Evolutionary conservation across 164 flowering plant genomes (phyloP).

Genomic region (Aristolochia fimbriata): DNA sequence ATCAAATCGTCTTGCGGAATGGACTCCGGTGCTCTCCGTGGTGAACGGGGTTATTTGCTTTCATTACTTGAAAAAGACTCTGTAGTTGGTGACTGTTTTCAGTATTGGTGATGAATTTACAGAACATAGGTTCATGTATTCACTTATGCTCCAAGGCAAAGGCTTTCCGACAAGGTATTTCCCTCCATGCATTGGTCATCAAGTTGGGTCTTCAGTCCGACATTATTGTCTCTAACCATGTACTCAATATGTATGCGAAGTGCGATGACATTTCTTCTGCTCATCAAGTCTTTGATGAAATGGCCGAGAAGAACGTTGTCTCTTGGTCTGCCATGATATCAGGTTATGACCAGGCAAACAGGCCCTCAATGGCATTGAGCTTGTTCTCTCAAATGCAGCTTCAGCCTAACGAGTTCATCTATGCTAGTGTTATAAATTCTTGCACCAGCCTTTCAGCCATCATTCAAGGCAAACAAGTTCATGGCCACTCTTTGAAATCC

Average conservation of each 20-base stretch:
- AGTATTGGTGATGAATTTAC: slow-evolving; percentile 21
- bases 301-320: slow-evolving; percentile 52
- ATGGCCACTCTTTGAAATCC: slow-evolving; percentile 35
- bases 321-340: slow-evolving; percentile 77
- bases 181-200: slow-evolving; percentile 44
- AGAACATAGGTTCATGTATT: slow-evolving; percentile 28
- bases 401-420: slow-evolving; percentile 50
- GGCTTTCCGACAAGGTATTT: slow-evolving; percentile 25
- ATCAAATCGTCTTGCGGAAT: too few relatives aligned
- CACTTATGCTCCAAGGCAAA: slow-evolving; percentile 41
- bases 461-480: slow-evolving; percentile 43
- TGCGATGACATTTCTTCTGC: slow-evolving; percentile 34
- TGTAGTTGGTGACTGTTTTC: too few relatives aligned
- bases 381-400: slow-evolving; percentile 29
- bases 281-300: slow-evolving; percentile 44
- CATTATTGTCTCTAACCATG: slow-evolving; percentile 39
- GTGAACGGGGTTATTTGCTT: too few relatives aligned
- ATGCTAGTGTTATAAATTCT: slow-evolving; percentile 47
- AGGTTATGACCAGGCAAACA: slow-evolving; percentile 48
- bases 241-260: slow-evolving; percentile 63
- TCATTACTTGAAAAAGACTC: too few relatives aligned
- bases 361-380: slow-evolving; percentile 29
- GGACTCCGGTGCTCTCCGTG: too few relatives aligned
- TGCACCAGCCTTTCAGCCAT: slow-evolving; percentile 30
- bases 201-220: slow-evolving; percentile 33